These are phyloP conservation scores for Coccomyxa subellipsoidea DNA, from an alignment of 163 green algal genomes.

Conservation along the genomic window DNA sequence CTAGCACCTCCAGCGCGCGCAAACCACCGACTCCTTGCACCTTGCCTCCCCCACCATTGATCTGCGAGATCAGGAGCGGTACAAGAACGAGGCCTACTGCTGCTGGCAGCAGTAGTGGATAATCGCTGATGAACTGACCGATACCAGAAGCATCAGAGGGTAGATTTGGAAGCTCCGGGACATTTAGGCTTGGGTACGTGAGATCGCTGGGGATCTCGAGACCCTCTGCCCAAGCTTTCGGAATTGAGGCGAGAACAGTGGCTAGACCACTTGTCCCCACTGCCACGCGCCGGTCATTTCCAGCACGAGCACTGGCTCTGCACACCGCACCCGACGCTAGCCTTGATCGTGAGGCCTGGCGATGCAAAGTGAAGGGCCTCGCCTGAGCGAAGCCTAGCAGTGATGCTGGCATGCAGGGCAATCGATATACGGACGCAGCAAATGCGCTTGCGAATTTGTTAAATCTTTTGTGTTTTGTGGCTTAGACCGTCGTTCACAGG, in stretches of 20 bases:
- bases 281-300: background rate
- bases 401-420: background rate
- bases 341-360: background rate
- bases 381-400: background rate
- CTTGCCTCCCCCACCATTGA: slow-evolving; percentile 21
- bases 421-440: background rate
- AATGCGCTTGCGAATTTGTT: background rate
- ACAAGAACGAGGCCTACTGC: slow-evolving; percentile 11
- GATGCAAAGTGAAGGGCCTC: background rate
- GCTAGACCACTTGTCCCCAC: background rate
- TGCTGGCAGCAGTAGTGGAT: background rate
- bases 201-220: background rate
- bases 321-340: background rate
- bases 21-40: slow-evolving; percentile 29
- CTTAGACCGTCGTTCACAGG: background rate
- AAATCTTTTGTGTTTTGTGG: background rate
- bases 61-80: slow-evolving; percentile 20
- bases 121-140: slow-evolving; percentile 9
- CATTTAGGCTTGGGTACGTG: background rate
- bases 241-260: background rate
- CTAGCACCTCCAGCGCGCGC: slow-evolving; percentile 36
- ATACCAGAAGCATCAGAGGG: background rate
- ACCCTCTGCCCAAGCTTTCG: background rate
- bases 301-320: background rate
- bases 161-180: slow-evolving; percentile 1